These are phyloP conservation scores for Backusella westeae DNA, from an alignment of 192 early-diverging fungal species.

Conservation along the genomic window DNA sequence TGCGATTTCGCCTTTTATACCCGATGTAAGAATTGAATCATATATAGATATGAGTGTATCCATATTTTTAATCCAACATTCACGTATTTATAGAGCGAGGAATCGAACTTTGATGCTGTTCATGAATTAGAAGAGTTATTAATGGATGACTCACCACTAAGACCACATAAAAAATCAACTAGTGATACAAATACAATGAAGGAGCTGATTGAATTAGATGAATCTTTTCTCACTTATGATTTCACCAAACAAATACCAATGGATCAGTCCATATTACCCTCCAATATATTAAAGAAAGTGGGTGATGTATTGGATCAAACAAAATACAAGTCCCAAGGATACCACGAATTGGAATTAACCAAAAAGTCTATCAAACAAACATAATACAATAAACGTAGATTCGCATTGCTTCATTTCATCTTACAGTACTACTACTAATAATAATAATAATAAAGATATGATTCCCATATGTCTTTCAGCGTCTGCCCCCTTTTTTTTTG, in stretches of 20 bases:
- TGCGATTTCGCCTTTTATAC: conserved; percentile 24
- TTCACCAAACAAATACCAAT: conserved; percentile 47
- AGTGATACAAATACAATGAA: conserved; percentile 25
- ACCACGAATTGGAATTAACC: background rate
- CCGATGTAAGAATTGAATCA: conserved; percentile 18
- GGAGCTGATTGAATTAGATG: conserved; percentile 69
- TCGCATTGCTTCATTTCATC: background rate
- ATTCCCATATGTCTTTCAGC: background rate
- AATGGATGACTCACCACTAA: conserved; percentile 91
- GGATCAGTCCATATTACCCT: background rate
- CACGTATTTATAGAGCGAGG: conserved; percentile 54
- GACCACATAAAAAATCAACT: conserved; percentile 65
- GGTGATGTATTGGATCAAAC: background rate
- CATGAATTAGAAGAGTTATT: conserved; percentile 94
- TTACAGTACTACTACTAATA: background rate
- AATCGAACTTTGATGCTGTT: conserved; percentile 92
- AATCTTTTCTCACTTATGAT: conserved; percentile 69
- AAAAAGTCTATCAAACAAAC: background rate
- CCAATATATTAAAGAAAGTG: background rate
- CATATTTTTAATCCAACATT: background rate
- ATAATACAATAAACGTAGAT: background rate
- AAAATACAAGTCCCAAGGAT: conserved; percentile 6
- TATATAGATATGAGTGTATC: background rate
- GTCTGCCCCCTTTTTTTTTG: too few species aligned
- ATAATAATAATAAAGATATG: too few species aligned